These are phyloP conservation scores for Venturia asperata DNA, from an alignment of 2,329 filamentous ascomycete species.

Conservation along the genomic window DNA sequence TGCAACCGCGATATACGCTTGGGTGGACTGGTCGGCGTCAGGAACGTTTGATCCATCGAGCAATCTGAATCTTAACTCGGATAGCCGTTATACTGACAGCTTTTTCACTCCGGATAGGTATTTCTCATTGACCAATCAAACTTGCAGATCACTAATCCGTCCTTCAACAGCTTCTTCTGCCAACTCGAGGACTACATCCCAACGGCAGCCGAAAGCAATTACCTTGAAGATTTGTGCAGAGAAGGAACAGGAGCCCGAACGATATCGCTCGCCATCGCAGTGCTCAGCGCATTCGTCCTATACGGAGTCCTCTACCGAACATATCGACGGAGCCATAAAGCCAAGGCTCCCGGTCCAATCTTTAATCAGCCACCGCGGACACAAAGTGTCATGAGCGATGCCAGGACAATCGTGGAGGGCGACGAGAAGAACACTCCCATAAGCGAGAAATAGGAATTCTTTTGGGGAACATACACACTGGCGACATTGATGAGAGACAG, in stretches of 20 bases:
- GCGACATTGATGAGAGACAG: not conserved
- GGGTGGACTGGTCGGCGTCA: constrained; percentile 12
- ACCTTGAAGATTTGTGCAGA: constrained; percentile 13
- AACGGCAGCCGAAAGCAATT: not conserved
- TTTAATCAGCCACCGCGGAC: not conserved
- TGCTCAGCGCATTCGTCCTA: constrained; percentile 12
- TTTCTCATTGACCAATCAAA: not conserved
- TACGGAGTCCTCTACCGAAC: constrained; percentile 16
- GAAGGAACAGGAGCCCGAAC: constrained; percentile 16
- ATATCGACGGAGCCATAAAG: not conserved
- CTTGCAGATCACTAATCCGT: not conserved
- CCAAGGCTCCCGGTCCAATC: not conserved
- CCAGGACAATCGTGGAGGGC: not conserved
- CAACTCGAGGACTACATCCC: constrained; percentile 15
- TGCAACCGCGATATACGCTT: constrained; percentile 14
- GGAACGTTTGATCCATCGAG: constrained; percentile 10
- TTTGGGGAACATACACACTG: not conserved
- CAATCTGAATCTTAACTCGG: constrained; percentile 2
- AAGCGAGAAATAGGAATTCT: not conserved
- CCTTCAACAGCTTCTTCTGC: not conserved
- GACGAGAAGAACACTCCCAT: not conserved
- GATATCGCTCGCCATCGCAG: constrained; percentile 7
- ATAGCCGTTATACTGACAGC: not conserved
- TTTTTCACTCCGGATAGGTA: constrained; percentile 17
- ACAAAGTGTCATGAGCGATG: not conserved